Evolutionary conservation across 306 rosid genomes (phyloP).

Genomic region (Sesbania bispinosa): DNA sequence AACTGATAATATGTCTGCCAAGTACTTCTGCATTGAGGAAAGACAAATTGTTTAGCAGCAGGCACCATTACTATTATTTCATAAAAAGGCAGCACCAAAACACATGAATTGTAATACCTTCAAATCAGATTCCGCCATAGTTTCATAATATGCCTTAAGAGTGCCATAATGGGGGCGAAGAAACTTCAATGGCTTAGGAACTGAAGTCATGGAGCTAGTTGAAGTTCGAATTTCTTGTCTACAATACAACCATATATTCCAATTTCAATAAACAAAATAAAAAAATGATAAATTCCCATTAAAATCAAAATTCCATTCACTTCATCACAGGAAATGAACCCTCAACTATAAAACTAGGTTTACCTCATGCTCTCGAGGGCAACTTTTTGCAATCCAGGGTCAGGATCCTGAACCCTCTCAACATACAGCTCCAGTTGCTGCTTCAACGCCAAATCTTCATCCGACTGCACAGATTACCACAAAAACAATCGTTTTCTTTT

Average conservation of each 20-base stretch:
- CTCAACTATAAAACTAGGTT: constrained; percentile 4
- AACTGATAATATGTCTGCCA: constrained; percentile 91
- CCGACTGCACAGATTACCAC: constrained; percentile 52
- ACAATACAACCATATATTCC: constrained; percentile 21
- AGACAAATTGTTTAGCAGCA: constrained; percentile 13
- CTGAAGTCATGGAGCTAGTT: constrained; percentile 98
- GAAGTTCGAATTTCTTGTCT: constrained; percentile 97
- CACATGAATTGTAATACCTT: constrained; percentile 43
- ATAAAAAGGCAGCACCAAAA: background rate
- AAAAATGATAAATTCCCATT: too few species aligned
- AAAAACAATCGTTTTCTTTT: background rate
- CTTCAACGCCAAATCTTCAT: constrained; percentile 95
- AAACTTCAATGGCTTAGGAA: constrained; percentile 94
- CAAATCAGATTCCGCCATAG: constrained; percentile 68
- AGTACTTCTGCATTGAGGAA: constrained; percentile 70
- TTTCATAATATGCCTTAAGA: constrained; percentile 73
- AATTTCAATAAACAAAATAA: background rate
- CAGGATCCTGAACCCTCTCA: constrained; percentile 96
- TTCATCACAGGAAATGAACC: background rate
- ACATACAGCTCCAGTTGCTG: constrained; percentile 89
- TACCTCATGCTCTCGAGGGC: constrained; percentile 99
- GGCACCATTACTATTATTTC: background rate
- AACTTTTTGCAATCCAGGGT: constrained; percentile 72
- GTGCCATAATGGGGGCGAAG: constrained; percentile 91
- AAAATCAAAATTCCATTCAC: background rate